Percentiles rank a stretch among this genome's conserved stretches.
Evolutionary conservation across 179 eudicot genomes (phyloP).

Genomic region (Spergularia azorica): DNA sequence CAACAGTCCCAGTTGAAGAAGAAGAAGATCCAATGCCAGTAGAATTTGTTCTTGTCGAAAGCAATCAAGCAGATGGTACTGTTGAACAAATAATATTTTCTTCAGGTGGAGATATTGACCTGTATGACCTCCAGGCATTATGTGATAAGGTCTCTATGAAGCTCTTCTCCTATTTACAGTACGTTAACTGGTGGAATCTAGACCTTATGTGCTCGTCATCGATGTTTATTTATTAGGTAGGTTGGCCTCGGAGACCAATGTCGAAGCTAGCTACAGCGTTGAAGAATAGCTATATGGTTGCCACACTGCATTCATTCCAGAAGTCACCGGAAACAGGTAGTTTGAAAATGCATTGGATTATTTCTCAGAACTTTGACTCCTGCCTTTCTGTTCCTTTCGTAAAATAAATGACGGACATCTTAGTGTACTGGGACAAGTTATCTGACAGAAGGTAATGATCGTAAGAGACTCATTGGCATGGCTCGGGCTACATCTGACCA

Average conservation of each 20-base stretch:
- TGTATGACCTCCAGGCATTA: slow-evolving; percentile 83
- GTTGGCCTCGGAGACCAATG: slow-evolving; percentile 96
- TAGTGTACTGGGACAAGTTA: slow-evolving; percentile 72
- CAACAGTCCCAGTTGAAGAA: slow-evolving; percentile 55
- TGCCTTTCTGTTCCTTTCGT: slow-evolving; percentile 13
- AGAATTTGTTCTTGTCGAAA: slow-evolving; percentile 82
- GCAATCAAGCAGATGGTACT: slow-evolving; percentile 62
- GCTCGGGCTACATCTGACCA: slow-evolving; percentile 99
- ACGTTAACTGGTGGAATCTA: neutral
- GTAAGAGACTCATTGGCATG: slow-evolving; percentile 88
- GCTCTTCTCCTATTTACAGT: neutral
- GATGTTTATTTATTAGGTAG: slow-evolving; percentile 56
- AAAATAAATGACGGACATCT: slow-evolving; percentile 55
- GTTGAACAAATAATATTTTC: slow-evolving; percentile 90
- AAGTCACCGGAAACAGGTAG: slow-evolving; percentile 71
- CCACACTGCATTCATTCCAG: slow-evolving; percentile 70
- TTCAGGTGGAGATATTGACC: slow-evolving; percentile 83
- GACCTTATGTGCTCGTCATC: slow-evolving; percentile 12
- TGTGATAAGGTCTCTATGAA: slow-evolving; percentile 74
- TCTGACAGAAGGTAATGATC: slow-evolving; percentile 70
- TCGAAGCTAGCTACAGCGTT: slow-evolving; percentile 87
- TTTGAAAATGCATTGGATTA: slow-evolving; percentile 23
- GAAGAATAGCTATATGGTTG: slow-evolving; percentile 95
- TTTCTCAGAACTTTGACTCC: slow-evolving; percentile 9
- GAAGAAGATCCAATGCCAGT: slow-evolving; percentile 79